phyloP scores from a whole-genome alignment of 2,329 filamentous ascomycete genomes.

The Nemania bipapillata region DNA sequence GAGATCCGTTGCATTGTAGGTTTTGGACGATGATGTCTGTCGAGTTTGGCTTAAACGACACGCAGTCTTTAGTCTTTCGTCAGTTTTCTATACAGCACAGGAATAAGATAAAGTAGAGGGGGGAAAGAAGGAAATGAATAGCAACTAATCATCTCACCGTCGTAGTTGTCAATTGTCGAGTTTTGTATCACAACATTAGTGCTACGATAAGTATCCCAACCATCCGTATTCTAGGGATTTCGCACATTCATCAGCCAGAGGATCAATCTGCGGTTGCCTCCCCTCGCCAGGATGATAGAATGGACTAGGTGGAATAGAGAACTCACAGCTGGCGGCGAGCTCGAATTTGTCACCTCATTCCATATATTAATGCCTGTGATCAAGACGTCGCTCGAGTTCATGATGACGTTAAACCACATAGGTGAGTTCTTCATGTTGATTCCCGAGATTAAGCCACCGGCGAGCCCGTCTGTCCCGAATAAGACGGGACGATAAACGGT shows the following conservation, averaged over 20 bases:
- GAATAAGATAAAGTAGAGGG: neutral
- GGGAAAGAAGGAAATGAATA: neutral
- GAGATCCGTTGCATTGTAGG: slow-evolving; percentile 69
- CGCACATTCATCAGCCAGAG: neutral
- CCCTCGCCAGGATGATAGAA: neutral
- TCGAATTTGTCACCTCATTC: slow-evolving; percentile 37
- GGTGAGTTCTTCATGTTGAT: slow-evolving; percentile 67
- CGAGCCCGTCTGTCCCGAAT: slow-evolving; percentile 68
- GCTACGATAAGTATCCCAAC: slow-evolving; percentile 70
- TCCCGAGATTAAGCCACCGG: slow-evolving; percentile 66
- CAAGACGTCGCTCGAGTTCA: slow-evolving; percentile 69
- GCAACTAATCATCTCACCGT: slow-evolving; percentile 56
- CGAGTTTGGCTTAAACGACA: slow-evolving; percentile 72
- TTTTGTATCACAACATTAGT: slow-evolving; percentile 71
- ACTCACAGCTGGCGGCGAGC: slow-evolving; percentile 55
- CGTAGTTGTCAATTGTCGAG: slow-evolving; percentile 71
- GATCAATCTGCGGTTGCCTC: neutral
- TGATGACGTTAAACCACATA: slow-evolving; percentile 70
- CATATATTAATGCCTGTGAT: slow-evolving; percentile 70
- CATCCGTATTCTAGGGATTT: slow-evolving; percentile 70
- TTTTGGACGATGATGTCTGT: slow-evolving; percentile 69
- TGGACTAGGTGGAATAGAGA: slow-evolving; percentile 57
- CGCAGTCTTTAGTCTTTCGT: slow-evolving; percentile 61
- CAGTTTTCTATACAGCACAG: neutral
- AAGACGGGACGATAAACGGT: slow-evolving; percentile 70